Percentiles rank a stretch among this genome's conserved stretches.
Evolutionary conservation across 2,329 filamentous ascomycete species (phyloP).

Genomic region (Chrysosporium keratinophilum): DNA sequence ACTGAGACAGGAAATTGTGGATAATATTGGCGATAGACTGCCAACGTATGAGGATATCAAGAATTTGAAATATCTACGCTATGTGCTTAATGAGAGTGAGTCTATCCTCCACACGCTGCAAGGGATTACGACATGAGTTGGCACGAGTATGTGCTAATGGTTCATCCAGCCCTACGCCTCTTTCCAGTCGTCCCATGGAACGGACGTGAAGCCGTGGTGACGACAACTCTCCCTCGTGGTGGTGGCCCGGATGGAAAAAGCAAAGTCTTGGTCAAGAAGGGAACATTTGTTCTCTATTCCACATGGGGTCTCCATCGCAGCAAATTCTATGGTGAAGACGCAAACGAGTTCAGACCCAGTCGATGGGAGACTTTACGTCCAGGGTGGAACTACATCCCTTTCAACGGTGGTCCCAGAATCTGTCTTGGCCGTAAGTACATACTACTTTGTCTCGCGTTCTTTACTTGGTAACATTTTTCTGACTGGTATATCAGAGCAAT

Average conservation of each 20-base stretch:
- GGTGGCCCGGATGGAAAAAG: conserved; percentile 39
- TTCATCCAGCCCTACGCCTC: conserved; percentile 38
- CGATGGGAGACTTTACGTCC: conserved; percentile 44
- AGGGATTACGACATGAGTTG: not conserved
- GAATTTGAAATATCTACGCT: conserved; percentile 31
- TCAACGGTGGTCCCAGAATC: conserved; percentile 45
- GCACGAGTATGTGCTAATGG: not conserved
- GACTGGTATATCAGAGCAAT: conserved; percentile 36
- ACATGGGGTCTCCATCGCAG: conserved; percentile 44
- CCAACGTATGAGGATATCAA: conserved; percentile 38
- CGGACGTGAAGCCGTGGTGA: conserved; percentile 38
- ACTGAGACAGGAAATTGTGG: conserved; percentile 28
- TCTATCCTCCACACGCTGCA: not conserved
- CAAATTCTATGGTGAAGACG: conserved; percentile 40
- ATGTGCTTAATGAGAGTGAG: conserved; percentile 30
- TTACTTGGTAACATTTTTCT: not conserved
- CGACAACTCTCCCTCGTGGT: conserved; percentile 43
- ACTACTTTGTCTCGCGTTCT: not conserved
- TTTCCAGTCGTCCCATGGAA: conserved; percentile 49
- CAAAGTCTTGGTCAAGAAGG: conserved; percentile 41
- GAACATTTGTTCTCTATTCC: conserved; percentile 35
- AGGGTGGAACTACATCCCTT: conserved; percentile 45
- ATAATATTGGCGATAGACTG: conserved; percentile 34
- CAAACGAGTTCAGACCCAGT: conserved; percentile 40
- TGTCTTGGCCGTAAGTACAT: conserved; percentile 36